Percentiles rank a stretch among this genome's conserved stretches.
Evolutionary conservation across 140 eudicot species (phyloP).

Genomic region (Oenanthe javanica): DNA sequence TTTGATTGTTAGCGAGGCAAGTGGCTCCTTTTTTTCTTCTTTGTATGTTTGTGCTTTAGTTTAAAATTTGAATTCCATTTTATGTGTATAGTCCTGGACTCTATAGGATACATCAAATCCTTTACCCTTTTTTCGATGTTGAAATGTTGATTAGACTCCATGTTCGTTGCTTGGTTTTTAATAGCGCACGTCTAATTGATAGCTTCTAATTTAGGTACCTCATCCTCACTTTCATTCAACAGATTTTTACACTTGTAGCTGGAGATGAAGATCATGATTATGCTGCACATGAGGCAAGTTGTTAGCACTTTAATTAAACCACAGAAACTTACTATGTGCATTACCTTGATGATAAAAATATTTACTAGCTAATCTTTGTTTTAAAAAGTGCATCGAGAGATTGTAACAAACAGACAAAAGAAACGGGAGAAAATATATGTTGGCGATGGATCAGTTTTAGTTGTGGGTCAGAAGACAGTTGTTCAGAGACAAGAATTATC

Average conservation of each 20-base stretch:
- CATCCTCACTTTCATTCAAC: neutral
- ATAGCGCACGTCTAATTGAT: neutral
- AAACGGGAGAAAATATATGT: neutral
- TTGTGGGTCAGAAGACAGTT: slow-evolving; percentile 6
- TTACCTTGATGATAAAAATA: neutral
- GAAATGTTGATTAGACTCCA: neutral
- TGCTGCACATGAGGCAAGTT: neutral
- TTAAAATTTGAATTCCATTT: neutral
- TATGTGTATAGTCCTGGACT: too few species aligned
- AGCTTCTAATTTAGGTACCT: neutral
- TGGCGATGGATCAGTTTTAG: neutral
- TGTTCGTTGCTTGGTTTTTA: neutral
- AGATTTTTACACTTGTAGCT: neutral
- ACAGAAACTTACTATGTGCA: neutral
- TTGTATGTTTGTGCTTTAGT: neutral
- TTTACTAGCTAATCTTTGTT: neutral
- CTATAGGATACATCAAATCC: neutral
- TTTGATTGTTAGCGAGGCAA: neutral
- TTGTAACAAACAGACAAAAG: neutral
- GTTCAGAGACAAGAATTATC: neutral
- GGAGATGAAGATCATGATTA: neutral
- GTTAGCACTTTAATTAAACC: neutral
- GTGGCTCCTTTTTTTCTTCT: neutral
- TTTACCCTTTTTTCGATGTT: neutral
- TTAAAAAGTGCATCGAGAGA: neutral